phyloP scores from a whole-genome alignment of 164 flowering plant genomes.

The Protea cynaroides region DNA sequence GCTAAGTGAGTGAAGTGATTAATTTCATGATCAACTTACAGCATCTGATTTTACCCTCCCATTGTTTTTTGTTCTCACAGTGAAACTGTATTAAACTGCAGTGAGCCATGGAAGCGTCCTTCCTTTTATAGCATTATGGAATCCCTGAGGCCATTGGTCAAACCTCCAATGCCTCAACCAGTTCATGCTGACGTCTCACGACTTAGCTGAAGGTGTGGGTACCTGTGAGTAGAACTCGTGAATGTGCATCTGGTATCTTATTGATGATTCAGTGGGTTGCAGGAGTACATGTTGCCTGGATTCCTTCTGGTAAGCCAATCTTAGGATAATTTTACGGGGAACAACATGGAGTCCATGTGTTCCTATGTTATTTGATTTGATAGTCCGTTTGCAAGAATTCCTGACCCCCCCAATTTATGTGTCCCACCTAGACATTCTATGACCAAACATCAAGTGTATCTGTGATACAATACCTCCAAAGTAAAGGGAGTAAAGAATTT shows the following conservation, averaged over 20 bases:
- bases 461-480: too few relatives aligned
- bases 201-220: constrained; percentile 25
- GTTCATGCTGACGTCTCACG: constrained; percentile 31
- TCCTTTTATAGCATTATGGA: constrained; percentile 76
- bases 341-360: too few relatives aligned
- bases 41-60: background rate
- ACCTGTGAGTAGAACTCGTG: constrained; percentile 5
- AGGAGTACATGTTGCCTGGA: constrained; percentile 9
- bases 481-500: too few relatives aligned
- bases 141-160: constrained; percentile 49
- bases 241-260: constrained; percentile 27
- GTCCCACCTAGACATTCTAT: too few relatives aligned
- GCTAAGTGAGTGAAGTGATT: constrained; percentile 42
- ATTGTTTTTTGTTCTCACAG: background rate
- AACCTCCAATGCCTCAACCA: constrained; percentile 44
- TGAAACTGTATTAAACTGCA: constrained; percentile 23
- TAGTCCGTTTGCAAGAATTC: too few relatives aligned
- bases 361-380: too few relatives aligned
- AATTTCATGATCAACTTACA: background rate
- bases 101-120: constrained; percentile 88
- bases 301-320: constrained; percentile 24
- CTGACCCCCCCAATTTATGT: too few relatives aligned
- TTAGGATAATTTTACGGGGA: too few relatives aligned
- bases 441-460: too few relatives aligned
- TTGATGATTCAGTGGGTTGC: constrained; percentile 19